Base-by-base conservation (phyloP, 1,284 basidiomycete species). In the Sporisorium scitamineum region DNA sequence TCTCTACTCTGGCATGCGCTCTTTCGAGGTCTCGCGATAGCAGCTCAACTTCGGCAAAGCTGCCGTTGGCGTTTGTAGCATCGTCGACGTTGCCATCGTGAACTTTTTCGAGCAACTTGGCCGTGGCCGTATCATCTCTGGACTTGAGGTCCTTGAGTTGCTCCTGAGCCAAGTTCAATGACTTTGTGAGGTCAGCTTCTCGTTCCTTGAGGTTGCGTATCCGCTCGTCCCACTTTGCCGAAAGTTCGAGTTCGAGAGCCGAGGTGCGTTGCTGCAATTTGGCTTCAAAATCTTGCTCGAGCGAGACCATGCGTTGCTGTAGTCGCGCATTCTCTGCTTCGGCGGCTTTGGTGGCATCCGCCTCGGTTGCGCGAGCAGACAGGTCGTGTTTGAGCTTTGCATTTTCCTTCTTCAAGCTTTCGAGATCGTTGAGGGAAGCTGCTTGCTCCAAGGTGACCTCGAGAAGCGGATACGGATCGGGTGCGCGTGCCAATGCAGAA, bases 221-320 rank as follows among this genome's bases (percentile, higher is more conserved):
- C 79, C 92, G 91, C 87, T 99, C 96, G 80, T 98, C 95, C 80
- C 97, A 97, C 7, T 93, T 94, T 20, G 96, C 96, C 76, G 95
- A 94, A 13, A 97, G 88, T 86, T 97, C 95, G 65, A 94, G 94
- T 88, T 97, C 94, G 86, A 97, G 95, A 85, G 94, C 92, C 0
- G 88, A 88, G 18, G 96, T 91, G 79, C 92, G 91, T 78, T 96
- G 94, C 68, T 90, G 89, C 61, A 97, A 92, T 86, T 94, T 88
- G 44, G 92, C 91, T 32, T 97, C 94, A 93, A 97, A 96, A 92
- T 94, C 75, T 26, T 44, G 14, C 37, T 26, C 55, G 27, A 45
- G 68, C 2, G 51, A 51, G 26, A 45, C 50, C 39, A 80, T 70
- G 42, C 78, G 64, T 39, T 20, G 93, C 91, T 86, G 96, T 92